Percentiles rank a stretch among this genome's conserved stretches.
Evolutionary conservation across 768 basidiomycete species (phyloP).

Genomic region (Ramaria sp.): DNA sequence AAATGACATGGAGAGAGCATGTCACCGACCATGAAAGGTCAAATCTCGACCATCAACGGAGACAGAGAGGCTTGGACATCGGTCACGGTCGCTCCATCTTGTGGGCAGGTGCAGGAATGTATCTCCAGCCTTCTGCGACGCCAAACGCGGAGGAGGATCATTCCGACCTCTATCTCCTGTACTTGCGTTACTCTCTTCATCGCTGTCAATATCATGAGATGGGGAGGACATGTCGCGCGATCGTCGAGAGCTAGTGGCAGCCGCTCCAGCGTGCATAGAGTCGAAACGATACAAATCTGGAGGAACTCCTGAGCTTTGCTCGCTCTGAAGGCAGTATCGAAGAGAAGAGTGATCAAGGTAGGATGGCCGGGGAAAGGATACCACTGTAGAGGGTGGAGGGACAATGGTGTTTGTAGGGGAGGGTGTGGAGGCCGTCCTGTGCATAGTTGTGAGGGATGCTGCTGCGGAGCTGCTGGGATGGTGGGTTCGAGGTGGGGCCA

Average conservation of each 20-base stretch:
- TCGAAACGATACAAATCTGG: slow-evolving; percentile 11
- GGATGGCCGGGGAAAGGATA: slow-evolving; percentile 51
- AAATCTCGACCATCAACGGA: slow-evolving; percentile 66
- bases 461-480: slow-evolving; percentile 23
- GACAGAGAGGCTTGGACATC: slow-evolving; percentile 47
- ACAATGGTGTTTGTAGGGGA: slow-evolving; percentile 20
- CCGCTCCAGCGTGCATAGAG: slow-evolving; percentile 9
- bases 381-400: slow-evolving; percentile 23
- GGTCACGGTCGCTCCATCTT: slow-evolving; percentile 66
- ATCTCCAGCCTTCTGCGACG: slow-evolving; percentile 7
- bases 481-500: slow-evolving; percentile 38
- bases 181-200: slow-evolving; percentile 47
- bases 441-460: slow-evolving; percentile 16
- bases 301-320: slow-evolving; percentile 30
- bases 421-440: slow-evolving; percentile 17
- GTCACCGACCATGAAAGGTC: slow-evolving; percentile 46
- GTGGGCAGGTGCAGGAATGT: slow-evolving; percentile 52
- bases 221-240: not conserved
- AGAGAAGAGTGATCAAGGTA: slow-evolving; percentile 73
- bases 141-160: slow-evolving; percentile 22
- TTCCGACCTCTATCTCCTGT: slow-evolving; percentile 8
- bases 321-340: slow-evolving; percentile 56
- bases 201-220: slow-evolving; percentile 37
- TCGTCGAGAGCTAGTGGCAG: not conserved
- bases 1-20: too few species aligned